These are phyloP conservation scores for Ceratocystis lukuohia DNA, from an alignment of 2,329 filamentous ascomycete species.

Conservation along the genomic window DNA sequence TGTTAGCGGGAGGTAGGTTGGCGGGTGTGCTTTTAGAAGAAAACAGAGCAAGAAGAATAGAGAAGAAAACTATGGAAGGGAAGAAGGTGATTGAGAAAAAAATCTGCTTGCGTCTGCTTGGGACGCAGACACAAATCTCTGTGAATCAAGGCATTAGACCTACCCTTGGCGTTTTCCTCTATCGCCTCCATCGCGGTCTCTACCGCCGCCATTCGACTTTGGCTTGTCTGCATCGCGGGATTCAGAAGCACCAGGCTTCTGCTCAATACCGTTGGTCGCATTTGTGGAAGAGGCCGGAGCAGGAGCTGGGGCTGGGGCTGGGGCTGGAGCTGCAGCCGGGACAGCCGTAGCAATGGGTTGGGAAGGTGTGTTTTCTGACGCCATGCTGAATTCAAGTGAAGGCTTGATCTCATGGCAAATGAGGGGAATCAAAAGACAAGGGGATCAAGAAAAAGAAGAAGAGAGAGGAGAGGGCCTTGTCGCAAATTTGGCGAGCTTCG, in stretches of 20 bases:
- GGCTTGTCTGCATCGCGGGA: slow-evolving; percentile 3
- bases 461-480: not conserved
- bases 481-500: not conserved
- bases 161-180: slow-evolving; percentile 18
- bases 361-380: slow-evolving; percentile 16
- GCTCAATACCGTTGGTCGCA: not conserved
- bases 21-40: slow-evolving; percentile 5
- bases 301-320: not conserved
- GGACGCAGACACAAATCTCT: not conserved
- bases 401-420: slow-evolving; percentile 14
- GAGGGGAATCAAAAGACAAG: not conserved
- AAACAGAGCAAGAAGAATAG: not conserved
- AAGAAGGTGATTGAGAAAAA: not conserved
- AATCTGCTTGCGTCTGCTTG: not conserved
- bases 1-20: slow-evolving; percentile 18
- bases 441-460: slow-evolving; percentile 10
- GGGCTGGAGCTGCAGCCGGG: not conserved
- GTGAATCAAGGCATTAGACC: not conserved
- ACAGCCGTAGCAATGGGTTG: slow-evolving; percentile 2
- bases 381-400: slow-evolving; percentile 12
- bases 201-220: not conserved
- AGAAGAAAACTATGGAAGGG: not conserved
- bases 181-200: slow-evolving; percentile 8
- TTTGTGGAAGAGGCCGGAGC: not conserved
- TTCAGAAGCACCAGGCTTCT: slow-evolving; percentile 12